Conservation (phyloP, 768 basidiomycete species). For the Boletus edulis region DNA sequence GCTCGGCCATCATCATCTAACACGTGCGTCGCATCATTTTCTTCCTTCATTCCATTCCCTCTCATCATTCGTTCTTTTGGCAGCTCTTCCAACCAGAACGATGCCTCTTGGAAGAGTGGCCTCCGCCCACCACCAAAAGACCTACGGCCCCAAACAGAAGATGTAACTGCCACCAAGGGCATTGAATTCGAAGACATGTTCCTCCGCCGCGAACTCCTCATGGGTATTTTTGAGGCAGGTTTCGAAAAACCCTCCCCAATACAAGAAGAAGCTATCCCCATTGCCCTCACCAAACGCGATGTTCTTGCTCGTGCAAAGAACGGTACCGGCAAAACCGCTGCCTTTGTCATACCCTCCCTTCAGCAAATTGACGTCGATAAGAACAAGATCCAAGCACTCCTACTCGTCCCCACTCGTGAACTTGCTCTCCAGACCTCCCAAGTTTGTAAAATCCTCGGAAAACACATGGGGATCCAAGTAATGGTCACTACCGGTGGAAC, state of each 20-base stretch:
- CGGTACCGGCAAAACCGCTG: constrained; percentile 97
- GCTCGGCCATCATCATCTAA: constrained; percentile 32
- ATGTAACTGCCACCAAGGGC: constrained; percentile 92
- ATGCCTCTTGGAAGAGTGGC: constrained; percentile 64
- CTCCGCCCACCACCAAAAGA: constrained; percentile 91
- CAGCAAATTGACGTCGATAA: constrained; percentile 85
- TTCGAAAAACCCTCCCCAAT: constrained; percentile 97
- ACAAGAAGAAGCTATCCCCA: constrained; percentile 98
- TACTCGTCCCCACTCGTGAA: constrained; percentile 98
- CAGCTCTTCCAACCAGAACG: constrained; percentile 30
- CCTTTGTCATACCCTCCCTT: constrained; percentile 96
- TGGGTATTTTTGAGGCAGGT: constrained; percentile 99
- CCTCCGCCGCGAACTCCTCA: constrained; percentile 91
- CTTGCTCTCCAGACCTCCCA: constrained; percentile 98
- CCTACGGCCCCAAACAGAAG: constrained; percentile 91
- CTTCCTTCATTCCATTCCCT: neutral
- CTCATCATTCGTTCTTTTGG: constrained; percentile 1
- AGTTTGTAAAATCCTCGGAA: constrained; percentile 95
- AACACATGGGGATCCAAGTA: constrained; percentile 93
- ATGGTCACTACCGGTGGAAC: constrained; percentile 99
- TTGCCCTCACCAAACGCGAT: constrained; percentile 91
- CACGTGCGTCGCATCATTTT: constrained; percentile 19
- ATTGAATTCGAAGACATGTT: constrained; percentile 95
- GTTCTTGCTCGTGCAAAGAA: constrained; percentile 95
- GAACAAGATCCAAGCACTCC: constrained; percentile 90